A percentile compares a stretch with the other conserved stretches of the same genome.
Evolutionary conservation across 805 yeast genomes (phyloP).

Genomic region (Wickerhamiella shivajii): DNA sequence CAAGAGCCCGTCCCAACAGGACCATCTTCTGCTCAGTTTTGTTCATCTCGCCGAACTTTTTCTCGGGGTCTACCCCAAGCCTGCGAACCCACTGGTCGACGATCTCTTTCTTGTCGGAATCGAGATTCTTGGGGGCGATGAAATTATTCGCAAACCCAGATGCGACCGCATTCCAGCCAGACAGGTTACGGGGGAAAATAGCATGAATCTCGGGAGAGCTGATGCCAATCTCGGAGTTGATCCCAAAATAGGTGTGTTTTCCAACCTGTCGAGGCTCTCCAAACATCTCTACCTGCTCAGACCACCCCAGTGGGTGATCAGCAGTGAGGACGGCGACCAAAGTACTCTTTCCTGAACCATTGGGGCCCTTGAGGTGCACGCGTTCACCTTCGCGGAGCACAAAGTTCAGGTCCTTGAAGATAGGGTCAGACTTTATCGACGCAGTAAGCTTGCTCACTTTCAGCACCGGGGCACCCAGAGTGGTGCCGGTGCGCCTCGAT

Average conservation of each 20-base stretch:
- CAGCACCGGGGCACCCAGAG: conserved; percentile 22
- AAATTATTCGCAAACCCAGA: conserved; percentile 68
- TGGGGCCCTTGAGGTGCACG: conserved; percentile 82
- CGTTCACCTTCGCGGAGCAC: conserved; percentile 52
- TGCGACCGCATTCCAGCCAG: conserved; percentile 42
- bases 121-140: conserved; percentile 33
- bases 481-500: conserved; percentile 1
- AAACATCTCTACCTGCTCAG: conserved; percentile 43
- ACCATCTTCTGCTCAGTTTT: conserved; percentile 67
- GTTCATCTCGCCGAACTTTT: conserved; percentile 37
- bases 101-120: conserved; percentile 25
- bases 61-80: conserved; percentile 33
- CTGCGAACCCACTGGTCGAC: conserved; percentile 34
- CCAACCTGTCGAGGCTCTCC: conserved; percentile 66
- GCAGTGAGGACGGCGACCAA: conserved; percentile 70
- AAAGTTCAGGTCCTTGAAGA: conserved; percentile 53
- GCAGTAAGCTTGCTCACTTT: conserved; percentile 52
- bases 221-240: conserved; percentile 67
- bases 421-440: conserved; percentile 44
- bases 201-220: conserved; percentile 89
- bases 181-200: conserved; percentile 47
- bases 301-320: conserved; percentile 97
- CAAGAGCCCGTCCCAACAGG: conserved; percentile 59
- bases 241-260: conserved; percentile 55
- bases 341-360: conserved; percentile 92